These are phyloP conservation scores for Bertia moriformis DNA, from an alignment of 2,329 filamentous ascomycete genomes.

Conservation along the genomic window DNA sequence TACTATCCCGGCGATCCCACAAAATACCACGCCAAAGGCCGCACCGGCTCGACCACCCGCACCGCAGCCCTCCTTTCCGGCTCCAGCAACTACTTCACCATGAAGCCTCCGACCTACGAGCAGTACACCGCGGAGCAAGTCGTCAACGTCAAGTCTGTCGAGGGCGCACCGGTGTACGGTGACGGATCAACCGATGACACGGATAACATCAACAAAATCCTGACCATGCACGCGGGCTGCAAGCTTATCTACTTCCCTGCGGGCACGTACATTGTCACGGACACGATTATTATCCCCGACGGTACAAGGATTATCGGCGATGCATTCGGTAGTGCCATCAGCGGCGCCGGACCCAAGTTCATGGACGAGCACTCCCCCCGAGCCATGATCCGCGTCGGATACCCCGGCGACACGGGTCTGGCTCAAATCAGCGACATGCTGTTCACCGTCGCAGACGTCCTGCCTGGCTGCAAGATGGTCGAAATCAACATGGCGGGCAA, in stretches of 20 bases:
- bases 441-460: neutral
- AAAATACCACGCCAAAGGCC: slow-evolving; percentile 10
- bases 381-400: neutral
- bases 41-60: slow-evolving; percentile 15
- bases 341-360: neutral
- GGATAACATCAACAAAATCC: slow-evolving; percentile 13
- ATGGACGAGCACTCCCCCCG: neutral
- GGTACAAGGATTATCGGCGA: neutral
- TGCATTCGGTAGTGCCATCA: neutral
- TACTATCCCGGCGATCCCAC: neutral
- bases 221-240: slow-evolving; percentile 9
- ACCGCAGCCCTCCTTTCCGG: slow-evolving; percentile 14
- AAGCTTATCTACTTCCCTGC: neutral
- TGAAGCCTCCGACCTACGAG: slow-evolving; percentile 23
- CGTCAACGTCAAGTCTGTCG: slow-evolving; percentile 28
- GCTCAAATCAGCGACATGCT: neutral
- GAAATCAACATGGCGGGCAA: neutral
- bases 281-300: neutral
- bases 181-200: slow-evolving; percentile 22
- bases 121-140: slow-evolving; percentile 23
- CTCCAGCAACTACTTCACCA: slow-evolving; percentile 20
- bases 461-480: neutral
- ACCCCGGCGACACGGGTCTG: neutral
- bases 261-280: neutral
- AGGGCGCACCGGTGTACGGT: slow-evolving; percentile 20